Percentiles rank a stretch among this genome's conserved stretches.
phyloP scores from a whole-genome alignment of 1,284 basidiomycete genomes.

The Trichosporon inkin region DNA sequence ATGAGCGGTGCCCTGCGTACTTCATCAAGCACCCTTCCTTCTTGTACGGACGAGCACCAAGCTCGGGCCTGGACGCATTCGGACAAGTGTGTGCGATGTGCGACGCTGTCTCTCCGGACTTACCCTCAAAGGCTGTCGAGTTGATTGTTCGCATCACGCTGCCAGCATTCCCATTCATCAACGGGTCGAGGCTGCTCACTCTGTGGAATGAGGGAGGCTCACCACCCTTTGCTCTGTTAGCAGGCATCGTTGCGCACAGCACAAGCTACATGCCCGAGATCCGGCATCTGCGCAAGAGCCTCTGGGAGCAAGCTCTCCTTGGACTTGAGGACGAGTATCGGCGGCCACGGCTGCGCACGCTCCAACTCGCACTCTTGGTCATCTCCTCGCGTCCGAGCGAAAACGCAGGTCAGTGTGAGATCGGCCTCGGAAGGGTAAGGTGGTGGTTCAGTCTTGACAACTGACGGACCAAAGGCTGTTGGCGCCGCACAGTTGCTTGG shows the following conservation, averaged over 20 bases:
- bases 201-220: constrained; percentile 15
- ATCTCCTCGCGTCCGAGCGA: constrained; percentile 33
- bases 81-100: constrained; percentile 21
- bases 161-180: constrained; percentile 41
- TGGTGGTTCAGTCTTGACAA: neutral
- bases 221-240: constrained; percentile 35
- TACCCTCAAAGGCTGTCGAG: constrained; percentile 13
- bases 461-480: constrained; percentile 23
- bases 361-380: constrained; percentile 38
- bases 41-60: constrained; percentile 34
- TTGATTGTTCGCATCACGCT: constrained; percentile 24
- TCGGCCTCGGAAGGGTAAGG: constrained; percentile 32
- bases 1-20: constrained; percentile 32
- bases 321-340: constrained; percentile 44
- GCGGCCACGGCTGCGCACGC: constrained; percentile 34
- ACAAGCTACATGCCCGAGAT: constrained; percentile 31
- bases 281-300: constrained; percentile 28
- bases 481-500: constrained; percentile 45
- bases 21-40: constrained; percentile 37
- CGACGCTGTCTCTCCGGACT: constrained; percentile 9
- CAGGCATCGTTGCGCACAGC: constrained; percentile 39
- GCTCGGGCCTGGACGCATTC: constrained; percentile 21
- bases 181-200: constrained; percentile 21
- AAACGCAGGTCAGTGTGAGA: constrained; percentile 34
- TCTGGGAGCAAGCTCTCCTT: constrained; percentile 34